Evolutionary conservation across 2,329 filamentous ascomycete genomes (phyloP).

Genomic region (Monosporascus cannonballus): DNA sequence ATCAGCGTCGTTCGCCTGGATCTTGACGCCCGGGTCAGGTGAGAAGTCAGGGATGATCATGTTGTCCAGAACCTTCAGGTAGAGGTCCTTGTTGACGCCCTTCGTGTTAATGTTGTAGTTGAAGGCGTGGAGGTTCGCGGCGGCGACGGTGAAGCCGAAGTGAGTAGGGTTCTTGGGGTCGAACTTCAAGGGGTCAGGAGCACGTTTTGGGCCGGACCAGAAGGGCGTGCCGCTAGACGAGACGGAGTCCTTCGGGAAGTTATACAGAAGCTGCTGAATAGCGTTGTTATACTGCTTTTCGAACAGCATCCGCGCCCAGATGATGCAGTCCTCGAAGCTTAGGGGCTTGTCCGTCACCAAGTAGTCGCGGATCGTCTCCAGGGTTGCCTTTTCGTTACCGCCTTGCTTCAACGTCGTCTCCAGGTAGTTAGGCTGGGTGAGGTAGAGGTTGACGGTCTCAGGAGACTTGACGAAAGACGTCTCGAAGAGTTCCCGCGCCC

Average conservation of each 20-base stretch:
- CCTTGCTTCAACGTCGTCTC: constrained; percentile 83
- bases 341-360: constrained; percentile 87
- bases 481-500: constrained; percentile 95
- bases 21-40: constrained; percentile 86
- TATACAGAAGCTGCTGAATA: constrained; percentile 90
- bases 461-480: constrained; percentile 88
- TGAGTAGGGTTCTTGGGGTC: constrained; percentile 80
- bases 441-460: constrained; percentile 89
- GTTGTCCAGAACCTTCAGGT: constrained; percentile 74
- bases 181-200: constrained; percentile 86
- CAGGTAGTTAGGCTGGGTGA: constrained; percentile 87
- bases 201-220: constrained; percentile 98
- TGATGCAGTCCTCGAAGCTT: constrained; percentile 92
- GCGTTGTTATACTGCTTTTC: constrained; percentile 97
- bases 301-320: constrained; percentile 89
- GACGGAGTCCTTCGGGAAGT: constrained; percentile 90
- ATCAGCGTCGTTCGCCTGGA: constrained; percentile 92
- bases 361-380: constrained; percentile 86
- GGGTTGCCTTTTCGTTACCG: constrained; percentile 87
- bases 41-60: constrained; percentile 96
- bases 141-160: constrained; percentile 80
- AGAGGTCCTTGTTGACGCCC: constrained; percentile 62
- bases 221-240: constrained; percentile 87
- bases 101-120: constrained; percentile 96
- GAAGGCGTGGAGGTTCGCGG: constrained; percentile 89